Evolutionary conservation across 441 rosid genomes (phyloP), one percentile per base, ranked within the genome.

Genomic region (Daphne laureola): DNA sequence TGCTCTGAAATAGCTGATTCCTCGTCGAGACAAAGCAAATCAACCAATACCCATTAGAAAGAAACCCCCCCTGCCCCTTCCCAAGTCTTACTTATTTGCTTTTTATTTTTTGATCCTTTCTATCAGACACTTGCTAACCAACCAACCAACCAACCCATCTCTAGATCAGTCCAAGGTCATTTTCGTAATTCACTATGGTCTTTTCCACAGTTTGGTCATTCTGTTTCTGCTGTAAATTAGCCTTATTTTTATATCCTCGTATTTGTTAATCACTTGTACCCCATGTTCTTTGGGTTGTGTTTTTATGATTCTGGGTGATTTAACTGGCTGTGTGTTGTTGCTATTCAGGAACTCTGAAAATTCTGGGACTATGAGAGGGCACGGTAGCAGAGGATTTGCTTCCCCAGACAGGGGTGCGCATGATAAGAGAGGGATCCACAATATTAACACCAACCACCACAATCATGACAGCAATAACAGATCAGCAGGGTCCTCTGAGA

Each of bases 311-410:
- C 51, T 44, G 18, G 27, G 46, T 49, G 40, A 45, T 42, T 17
- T 15, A 21, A 17, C 51, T 41, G 12, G 12, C 38, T 43, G 18
- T 53, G 51, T 1, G 1, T 15, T 12, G 12, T n/a, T n/a, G n/a
- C n/a, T 65, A 18, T 16, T 25, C 23, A 84, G 92, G 71, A 78
- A 79, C 63, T 76, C 81, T 27, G 86, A 84, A 69, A 74, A 74
- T 71, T 68, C 72, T 2, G 53, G 67, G 65, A 80, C 79, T 62
- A 84, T 84, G 92, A 78, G 86, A 67, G 81, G 78, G 26, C 88
- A 78, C 26, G 55, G 62, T 66, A 77, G 79, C 81, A 63, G 84
- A 61, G 69, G 77, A 2, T 49, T 78, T 44, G 61, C 75, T 27
- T 73, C 84, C 9, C 74, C 84, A n/a, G 89, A 77, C 54, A 64